Percentiles rank a stretch among this genome's conserved stretches.
Conservation (phyloP, 192 early-diverging fungal species). For the Podila minutissima region DNA sequence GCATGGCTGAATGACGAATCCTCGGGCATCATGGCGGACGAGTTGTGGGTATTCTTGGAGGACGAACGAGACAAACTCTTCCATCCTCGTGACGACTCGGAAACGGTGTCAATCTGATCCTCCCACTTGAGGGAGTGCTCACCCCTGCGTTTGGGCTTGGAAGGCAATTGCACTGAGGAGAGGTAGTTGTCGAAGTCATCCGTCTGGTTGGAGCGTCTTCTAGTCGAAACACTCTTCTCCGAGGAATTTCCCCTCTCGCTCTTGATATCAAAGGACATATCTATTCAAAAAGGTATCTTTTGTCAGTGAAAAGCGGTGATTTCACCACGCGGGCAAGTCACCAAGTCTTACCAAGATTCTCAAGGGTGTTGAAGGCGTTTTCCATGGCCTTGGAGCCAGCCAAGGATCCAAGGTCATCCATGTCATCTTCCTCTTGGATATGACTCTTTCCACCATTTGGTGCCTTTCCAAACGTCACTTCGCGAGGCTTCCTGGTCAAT, state of each 20-base stretch:
- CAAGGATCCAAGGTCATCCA: slow-evolving; percentile 30
- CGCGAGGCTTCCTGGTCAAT: neutral
- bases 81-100: slow-evolving; percentile 15
- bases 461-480: neutral
- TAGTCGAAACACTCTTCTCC: neutral
- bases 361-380: slow-evolving; percentile 36
- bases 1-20: slow-evolving; percentile 44
- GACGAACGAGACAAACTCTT: slow-evolving; percentile 16
- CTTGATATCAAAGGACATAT: slow-evolving; percentile 20
- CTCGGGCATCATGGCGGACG: slow-evolving; percentile 19
- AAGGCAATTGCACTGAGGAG: slow-evolving; percentile 17
- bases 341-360: slow-evolving; percentile 2
- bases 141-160: slow-evolving; percentile 26
- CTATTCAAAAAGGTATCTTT: neutral
- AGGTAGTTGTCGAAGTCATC: slow-evolving; percentile 7
- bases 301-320: neutral
- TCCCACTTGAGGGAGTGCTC: slow-evolving; percentile 47
- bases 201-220: neutral
- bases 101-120: slow-evolving; percentile 28
- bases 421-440: slow-evolving; percentile 4
- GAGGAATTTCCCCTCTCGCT: neutral
- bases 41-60: slow-evolving; percentile 7
- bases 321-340: neutral
- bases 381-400: slow-evolving; percentile 31
- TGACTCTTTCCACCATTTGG: neutral